A percentile compares a stretch with the other conserved stretches of the same genome.
phyloP scores from a whole-genome alignment of 306 rosid genomes.

The Rosa rugosa region DNA sequence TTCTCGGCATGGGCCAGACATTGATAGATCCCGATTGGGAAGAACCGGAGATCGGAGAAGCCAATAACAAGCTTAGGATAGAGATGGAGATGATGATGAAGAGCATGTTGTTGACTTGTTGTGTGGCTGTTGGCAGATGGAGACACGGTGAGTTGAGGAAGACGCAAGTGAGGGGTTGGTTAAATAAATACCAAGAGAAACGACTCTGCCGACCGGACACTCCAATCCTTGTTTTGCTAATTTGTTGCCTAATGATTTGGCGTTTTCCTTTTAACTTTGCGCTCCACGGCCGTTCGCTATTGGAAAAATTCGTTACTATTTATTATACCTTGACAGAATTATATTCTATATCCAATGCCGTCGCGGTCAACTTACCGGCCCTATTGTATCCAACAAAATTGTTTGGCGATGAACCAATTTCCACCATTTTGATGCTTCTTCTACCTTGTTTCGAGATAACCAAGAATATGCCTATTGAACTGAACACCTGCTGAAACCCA shows the following conservation, averaged over 20 bases:
- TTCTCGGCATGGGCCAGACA: slow-evolving; percentile 77
- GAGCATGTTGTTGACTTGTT: not conserved
- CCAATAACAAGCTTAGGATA: not conserved
- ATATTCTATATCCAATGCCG: slow-evolving; percentile 3
- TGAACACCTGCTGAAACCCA: not conserved
- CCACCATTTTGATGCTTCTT: not conserved
- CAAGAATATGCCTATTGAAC: too few species aligned
- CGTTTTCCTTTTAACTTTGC: not conserved
- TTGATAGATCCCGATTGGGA: slow-evolving; percentile 25
- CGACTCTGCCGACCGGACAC: not conserved
- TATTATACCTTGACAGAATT: not conserved
- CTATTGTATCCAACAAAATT: not conserved
- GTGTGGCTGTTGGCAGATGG: not conserved
- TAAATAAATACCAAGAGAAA: not conserved
- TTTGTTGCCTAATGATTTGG: not conserved
- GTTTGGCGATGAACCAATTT: too few species aligned
- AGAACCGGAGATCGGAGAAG: slow-evolving; percentile 9
- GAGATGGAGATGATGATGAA: not conserved
- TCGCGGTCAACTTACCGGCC: not conserved
- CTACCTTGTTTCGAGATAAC: not conserved
- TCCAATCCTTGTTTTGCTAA: too few species aligned
- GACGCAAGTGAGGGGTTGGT: not conserved
- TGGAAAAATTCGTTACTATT: not conserved
- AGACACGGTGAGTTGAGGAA: not conserved
- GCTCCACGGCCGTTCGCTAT: not conserved